Percentiles rank a stretch among this genome's conserved stretches.
Conservation (phyloP, 345 rosid genomes). For the Hypericum androsaemum region DNA sequence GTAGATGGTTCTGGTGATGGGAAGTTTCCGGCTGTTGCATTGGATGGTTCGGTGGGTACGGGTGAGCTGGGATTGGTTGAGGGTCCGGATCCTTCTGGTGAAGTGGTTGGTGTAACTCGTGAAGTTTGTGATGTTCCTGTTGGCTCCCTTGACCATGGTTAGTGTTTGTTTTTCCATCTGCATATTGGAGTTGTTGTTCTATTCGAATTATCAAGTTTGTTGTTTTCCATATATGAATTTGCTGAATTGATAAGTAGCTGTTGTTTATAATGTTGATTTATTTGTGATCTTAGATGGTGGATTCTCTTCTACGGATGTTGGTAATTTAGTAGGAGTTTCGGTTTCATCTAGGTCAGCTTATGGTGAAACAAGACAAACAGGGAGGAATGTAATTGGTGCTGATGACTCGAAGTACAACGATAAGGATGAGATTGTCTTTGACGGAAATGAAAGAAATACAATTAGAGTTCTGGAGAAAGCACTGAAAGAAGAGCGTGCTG, state of each 20-base stretch:
- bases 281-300: slow-evolving; percentile 26
- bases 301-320: slow-evolving; percentile 21
- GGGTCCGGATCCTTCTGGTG: slow-evolving; percentile 24
- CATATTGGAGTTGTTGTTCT: too few relatives aligned
- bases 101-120: slow-evolving; percentile 14
- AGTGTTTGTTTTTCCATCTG: too few relatives aligned
- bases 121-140: slow-evolving; percentile 15
- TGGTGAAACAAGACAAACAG: slow-evolving; percentile 17
- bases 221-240: too few relatives aligned
- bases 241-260: neutral
- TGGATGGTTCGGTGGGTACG: slow-evolving; percentile 25
- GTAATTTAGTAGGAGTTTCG: slow-evolving; percentile 13
- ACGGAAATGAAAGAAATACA: slow-evolving; percentile 19
- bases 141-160: too few relatives aligned
- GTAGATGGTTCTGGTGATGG: slow-evolving; percentile 17
- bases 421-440: slow-evolving; percentile 18
- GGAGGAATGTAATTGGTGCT: slow-evolving; percentile 13
- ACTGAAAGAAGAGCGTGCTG: slow-evolving; percentile 44
- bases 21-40: slow-evolving; percentile 25
- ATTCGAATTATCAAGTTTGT: too few relatives aligned
- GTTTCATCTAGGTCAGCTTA: slow-evolving; percentile 16
- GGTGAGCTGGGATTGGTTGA: slow-evolving; percentile 12
- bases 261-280: slow-evolving; percentile 16
- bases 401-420: slow-evolving; percentile 19
- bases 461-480: slow-evolving; percentile 41